Base-by-base conservation (phyloP, 208 protist genomes). In the Leptomonas seymouri region DNA sequence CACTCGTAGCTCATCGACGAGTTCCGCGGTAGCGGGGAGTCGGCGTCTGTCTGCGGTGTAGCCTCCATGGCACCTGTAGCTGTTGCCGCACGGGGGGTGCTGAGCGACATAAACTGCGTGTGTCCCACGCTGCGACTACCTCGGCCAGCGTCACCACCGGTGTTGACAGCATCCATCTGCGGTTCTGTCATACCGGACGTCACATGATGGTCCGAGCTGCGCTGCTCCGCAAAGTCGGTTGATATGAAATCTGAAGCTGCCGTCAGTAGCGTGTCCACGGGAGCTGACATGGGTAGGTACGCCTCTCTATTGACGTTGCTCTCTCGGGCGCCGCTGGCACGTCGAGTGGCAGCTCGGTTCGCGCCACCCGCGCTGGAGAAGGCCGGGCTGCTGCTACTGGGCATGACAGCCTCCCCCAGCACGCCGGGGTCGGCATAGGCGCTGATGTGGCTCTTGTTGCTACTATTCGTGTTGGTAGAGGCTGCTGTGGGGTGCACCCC, bases 11-110 rank as follows among this genome's bases (percentile, higher is more conserved):
- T 9, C 31, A 18, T 30, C 15, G 65, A 31, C 30, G 55, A 58
- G 45, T 31, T 30, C 21, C 59, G 65, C 27, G 64, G 73, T 27
- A 53, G 34, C 15, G 73, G 49, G 11, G 73, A 67, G 53, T 67
- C 42, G 16, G 51, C 25, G 23, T 58, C 62, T n/a, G 58, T 63
- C n/a, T 70, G 42, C 36, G 57, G 51, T 18, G 63, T 70, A 5
- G 39, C 53, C 7, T 68, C 64, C 48, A 56, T 36, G 11, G 67
- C 50, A 3, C 28, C 56, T 5, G 45, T 51, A 4, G 27, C 18
- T 3, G 61, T 57, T 1, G 45, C 23, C 9, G 45, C 71, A 23
- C 65, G 45, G 7, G 65, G 72, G 28, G 50, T 71, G 48, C 27
- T 41, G 31, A 55, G 39, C 11, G 61, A 67, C 0, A 48, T 30